A percentile compares a stretch with the other conserved stretches of the same genome.
phyloP scores from a whole-genome alignment of 148 eudicot genomes.

The Beta vulgaris region DNA sequence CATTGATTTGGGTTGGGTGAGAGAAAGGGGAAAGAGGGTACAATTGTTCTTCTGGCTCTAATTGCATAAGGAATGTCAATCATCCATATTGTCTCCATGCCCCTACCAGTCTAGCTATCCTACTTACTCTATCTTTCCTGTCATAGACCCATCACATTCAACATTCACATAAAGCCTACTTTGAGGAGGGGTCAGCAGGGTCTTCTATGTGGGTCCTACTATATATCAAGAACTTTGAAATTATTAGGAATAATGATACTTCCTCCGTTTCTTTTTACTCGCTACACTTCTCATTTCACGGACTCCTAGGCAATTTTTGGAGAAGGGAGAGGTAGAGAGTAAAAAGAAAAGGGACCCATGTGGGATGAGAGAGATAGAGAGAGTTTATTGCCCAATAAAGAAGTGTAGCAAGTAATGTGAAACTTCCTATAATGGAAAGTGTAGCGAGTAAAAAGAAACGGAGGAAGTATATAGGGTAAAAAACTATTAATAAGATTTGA shows the following conservation, averaged over 20 bases:
- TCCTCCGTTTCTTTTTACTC: too few species aligned
- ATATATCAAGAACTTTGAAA: background rate
- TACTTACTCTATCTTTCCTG: background rate
- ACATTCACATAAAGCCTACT: slow-evolving; percentile 23
- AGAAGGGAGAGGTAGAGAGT: too few species aligned
- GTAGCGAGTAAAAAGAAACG: too few species aligned
- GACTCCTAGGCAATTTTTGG: too few species aligned
- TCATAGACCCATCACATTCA: slow-evolving; percentile 40
- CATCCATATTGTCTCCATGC: slow-evolving; percentile 38
- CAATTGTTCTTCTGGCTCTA: slow-evolving; percentile 31
- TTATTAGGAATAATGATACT: background rate
- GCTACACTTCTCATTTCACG: too few species aligned
- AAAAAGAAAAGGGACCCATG: too few species aligned
- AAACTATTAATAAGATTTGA: too few species aligned
- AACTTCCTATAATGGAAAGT: too few species aligned
- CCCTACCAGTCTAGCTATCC: slow-evolving; percentile 14
- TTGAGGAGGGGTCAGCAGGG: slow-evolving; percentile 15
- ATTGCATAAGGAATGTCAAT: slow-evolving; percentile 33
- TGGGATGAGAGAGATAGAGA: too few species aligned
- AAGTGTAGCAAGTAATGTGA: too few species aligned
- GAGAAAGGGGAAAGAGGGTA: background rate
- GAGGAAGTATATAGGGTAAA: too few species aligned
- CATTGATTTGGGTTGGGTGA: background rate
- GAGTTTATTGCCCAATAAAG: too few species aligned
- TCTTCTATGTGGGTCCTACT: slow-evolving; percentile 3